A percentile compares a stretch with the other conserved stretches of the same genome.
These are phyloP conservation scores for Phialophora macrospora DNA, from an alignment of 2,329 filamentous ascomycete species.

Conservation along the genomic window DNA sequence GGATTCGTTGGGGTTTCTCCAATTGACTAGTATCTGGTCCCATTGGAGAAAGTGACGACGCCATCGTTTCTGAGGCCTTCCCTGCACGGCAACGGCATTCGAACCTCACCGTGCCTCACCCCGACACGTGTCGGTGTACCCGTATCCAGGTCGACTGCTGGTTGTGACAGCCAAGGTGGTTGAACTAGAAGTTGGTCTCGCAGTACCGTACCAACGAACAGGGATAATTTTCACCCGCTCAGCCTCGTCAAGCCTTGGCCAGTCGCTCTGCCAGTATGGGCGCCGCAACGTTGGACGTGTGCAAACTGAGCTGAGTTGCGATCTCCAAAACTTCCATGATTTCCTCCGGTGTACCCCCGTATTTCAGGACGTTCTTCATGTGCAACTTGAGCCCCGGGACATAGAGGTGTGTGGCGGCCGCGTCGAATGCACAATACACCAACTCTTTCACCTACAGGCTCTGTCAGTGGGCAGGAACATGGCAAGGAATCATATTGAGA, in stretches of 20 bases:
- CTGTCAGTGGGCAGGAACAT: not conserved
- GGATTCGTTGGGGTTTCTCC: constrained; percentile 24
- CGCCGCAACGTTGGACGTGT: constrained; percentile 27
- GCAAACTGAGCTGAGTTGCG: constrained; percentile 40
- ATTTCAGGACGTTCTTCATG: constrained; percentile 55
- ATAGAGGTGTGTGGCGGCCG: constrained; percentile 56
- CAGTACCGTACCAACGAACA: not conserved
- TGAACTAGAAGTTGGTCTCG: not conserved
- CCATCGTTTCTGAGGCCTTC: not conserved
- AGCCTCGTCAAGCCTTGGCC: constrained; percentile 20
- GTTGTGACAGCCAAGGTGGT: not conserved
- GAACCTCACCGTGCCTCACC: not conserved
- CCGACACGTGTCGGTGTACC: not conserved
- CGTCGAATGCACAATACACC: constrained; percentile 56
- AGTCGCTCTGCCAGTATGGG: constrained; percentile 29
- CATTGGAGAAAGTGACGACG: not conserved
- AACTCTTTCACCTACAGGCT: constrained; percentile 49
- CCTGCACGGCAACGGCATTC: not conserved
- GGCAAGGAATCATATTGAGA: not conserved
- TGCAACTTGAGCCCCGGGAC: constrained; percentile 55
- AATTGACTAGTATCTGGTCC: constrained; percentile 3
- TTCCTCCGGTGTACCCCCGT: constrained; percentile 54
- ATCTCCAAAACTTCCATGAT: constrained; percentile 57
- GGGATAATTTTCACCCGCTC: not conserved
- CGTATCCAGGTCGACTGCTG: not conserved